Base-by-base conservation (phyloP, 2,329 filamentous ascomycete species). In the Allantophomopsis lycopodina region DNA sequence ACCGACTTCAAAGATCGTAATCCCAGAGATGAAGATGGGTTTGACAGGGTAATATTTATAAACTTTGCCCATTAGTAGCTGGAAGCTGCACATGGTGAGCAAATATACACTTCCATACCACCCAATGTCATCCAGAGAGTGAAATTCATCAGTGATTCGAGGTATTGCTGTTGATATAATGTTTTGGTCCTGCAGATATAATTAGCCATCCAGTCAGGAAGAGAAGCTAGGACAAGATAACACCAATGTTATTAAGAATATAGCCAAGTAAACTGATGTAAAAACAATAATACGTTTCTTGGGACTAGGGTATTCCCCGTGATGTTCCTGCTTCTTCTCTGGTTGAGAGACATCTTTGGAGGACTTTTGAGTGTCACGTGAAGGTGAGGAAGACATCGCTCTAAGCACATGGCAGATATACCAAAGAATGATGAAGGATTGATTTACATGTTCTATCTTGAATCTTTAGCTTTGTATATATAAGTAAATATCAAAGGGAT, bases 161-260 rank as follows among this genome's bases (percentile, higher is more conserved):
- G 62, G 62, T 32, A 64, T 62, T 4, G 61, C 62, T 5, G 59
- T 61, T 3, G 65, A 64, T 12, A 71, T 60, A 40, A 71, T 70
- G 23, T 66, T 70, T 60, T 65, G 37, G 7, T 16, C 32, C 32
- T 12, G 57, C 58, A 38, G 23, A 11, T 33, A 37, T 33, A 12
- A 23, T 42, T 40, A 42, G 41, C 15, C 13, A 23, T 21, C 18
- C 7, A n/a, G 17, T 16, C 14, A 11, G 2, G 20, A 38, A 2
- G 20, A 17, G 7, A 15, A 37, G n/a, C 8, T 7, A 17, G 15
- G 28, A 20, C 11, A 30, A 28, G 44, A 46, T 31, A 18, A 33
- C 47, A 51, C 50, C 40, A 55, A 41, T 0, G 46, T 43, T 7
- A 51, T 47, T 2, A 55, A 30, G 28, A 54, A 53, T 18, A 49